A percentile compares a stretch with the other conserved stretches of the same genome.
phyloP scores from a whole-genome alignment of 2,329 filamentous ascomycete genomes.

The Stylonectria norvegica region DNA sequence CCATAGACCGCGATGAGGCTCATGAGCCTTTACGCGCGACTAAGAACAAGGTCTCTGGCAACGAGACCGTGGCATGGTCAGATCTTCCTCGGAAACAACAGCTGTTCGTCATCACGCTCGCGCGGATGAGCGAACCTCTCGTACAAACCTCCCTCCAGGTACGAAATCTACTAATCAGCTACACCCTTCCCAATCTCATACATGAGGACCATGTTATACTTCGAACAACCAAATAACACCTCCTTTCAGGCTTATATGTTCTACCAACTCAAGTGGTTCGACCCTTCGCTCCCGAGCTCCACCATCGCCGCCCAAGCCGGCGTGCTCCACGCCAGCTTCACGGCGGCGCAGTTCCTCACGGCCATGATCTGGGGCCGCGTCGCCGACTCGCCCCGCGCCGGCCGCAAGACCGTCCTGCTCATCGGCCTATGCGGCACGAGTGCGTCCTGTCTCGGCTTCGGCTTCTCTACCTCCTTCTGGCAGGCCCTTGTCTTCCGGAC shows the following conservation, averaged over 20 bases:
- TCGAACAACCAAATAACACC: background rate
- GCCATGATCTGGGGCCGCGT: conserved; percentile 79
- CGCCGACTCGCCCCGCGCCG: conserved; percentile 59
- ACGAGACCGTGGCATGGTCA: conserved; percentile 48
- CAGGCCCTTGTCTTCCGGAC: conserved; percentile 72
- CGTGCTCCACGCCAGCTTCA: conserved; percentile 74
- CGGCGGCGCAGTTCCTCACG: conserved; percentile 76
- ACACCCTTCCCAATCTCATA: background rate
- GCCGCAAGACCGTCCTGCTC: conserved; percentile 74
- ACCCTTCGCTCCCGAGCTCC: conserved; percentile 50
- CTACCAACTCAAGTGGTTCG: conserved; percentile 81
- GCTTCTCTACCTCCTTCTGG: conserved; percentile 61
- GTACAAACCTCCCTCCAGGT: conserved; percentile 69
- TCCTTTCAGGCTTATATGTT: conserved; percentile 74
- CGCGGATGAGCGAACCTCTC: conserved; percentile 76
- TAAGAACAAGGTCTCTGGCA: conserved; percentile 7
- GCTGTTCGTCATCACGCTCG: conserved; percentile 71
- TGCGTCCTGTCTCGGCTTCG: conserved; percentile 52
- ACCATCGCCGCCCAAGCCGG: conserved; percentile 75
- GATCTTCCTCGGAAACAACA: conserved; percentile 75
- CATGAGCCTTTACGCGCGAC: conserved; percentile 1
- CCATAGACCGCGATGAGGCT: conserved; percentile 6
- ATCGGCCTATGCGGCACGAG: conserved; percentile 68
- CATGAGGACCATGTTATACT: background rate
- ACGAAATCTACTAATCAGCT: conserved; percentile 4